Conservation (phyloP, 106 monocot species). For the Vanilla planifolia region DNA sequence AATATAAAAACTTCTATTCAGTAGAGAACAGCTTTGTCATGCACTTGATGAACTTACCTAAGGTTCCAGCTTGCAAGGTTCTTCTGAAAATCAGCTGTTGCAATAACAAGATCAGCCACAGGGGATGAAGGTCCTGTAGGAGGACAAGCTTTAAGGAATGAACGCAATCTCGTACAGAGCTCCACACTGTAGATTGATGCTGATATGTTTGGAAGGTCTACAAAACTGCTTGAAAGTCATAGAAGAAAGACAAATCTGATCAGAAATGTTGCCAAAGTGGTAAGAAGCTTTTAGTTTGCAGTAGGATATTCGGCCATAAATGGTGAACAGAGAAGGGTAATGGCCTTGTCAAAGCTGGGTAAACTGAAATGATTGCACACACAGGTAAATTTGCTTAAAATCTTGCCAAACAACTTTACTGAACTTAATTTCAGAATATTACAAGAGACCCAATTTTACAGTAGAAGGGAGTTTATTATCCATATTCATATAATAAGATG, state of each 20-base stretch:
- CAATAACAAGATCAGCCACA: constrained; percentile 77
- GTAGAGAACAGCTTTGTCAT: not conserved
- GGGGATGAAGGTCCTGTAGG: constrained; percentile 66
- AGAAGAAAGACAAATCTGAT: not conserved
- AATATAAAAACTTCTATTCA: constrained; percentile 5
- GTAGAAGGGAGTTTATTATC: too few relatives aligned
- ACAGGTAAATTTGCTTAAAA: not conserved
- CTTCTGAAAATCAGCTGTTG: constrained; percentile 77
- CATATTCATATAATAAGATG: too few relatives aligned
- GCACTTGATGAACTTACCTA: constrained; percentile 26
- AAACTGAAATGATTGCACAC: not conserved
- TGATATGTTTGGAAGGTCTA: constrained; percentile 76
- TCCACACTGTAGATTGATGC: constrained; percentile 75
- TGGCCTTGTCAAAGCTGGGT: too few relatives aligned
- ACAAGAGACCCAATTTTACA: too few relatives aligned
- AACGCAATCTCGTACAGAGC: constrained; percentile 62
- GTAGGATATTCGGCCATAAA: not conserved
- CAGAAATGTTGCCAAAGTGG: not conserved
- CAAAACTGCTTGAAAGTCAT: constrained; percentile 31
- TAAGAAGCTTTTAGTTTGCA: not conserved
- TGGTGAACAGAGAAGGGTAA: too few relatives aligned
- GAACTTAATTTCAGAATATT: not conserved
- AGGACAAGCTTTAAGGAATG: constrained; percentile 77
- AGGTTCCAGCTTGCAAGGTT: constrained; percentile 80
- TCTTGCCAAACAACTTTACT: not conserved